A percentile compares a stretch with the other conserved stretches of the same genome.
phyloP scores from a whole-genome alignment of 2,329 filamentous ascomycete species.

The Alternaria triticina region DNA sequence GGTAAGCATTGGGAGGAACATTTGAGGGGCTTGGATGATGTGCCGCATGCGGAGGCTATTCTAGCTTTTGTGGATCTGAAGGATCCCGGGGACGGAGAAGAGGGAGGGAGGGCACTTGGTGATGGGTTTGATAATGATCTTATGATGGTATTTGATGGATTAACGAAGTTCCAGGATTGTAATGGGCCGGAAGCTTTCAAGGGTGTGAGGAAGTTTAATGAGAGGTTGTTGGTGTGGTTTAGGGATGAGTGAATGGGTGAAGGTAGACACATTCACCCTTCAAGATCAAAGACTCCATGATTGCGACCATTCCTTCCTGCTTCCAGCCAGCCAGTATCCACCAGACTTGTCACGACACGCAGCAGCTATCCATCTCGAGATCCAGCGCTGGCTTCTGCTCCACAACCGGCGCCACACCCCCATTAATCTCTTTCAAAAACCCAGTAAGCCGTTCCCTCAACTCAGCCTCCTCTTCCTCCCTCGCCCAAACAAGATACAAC shows the following conservation, averaged over 20 bases:
- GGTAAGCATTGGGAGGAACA: constrained; percentile 12
- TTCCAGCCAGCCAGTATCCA: not conserved
- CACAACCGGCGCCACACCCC: not conserved
- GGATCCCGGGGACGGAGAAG: not conserved
- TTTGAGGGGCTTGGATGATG: constrained; percentile 4
- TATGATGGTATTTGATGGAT: constrained; percentile 15
- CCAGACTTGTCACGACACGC: not conserved
- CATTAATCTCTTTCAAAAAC: not conserved
- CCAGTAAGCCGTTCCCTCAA: constrained; percentile 1
- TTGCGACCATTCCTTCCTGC: not conserved
- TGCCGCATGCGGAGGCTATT: constrained; percentile 7
- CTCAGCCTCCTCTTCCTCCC: not conserved
- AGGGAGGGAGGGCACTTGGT: not conserved
- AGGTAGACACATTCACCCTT: not conserved
- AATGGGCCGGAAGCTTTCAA: constrained; percentile 16
- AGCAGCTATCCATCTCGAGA: not conserved
- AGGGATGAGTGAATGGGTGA: not conserved
- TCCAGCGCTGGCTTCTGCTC: not conserved
- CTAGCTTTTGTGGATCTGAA: constrained; percentile 14
- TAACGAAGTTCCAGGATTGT: constrained; percentile 14
- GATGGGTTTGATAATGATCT: constrained; percentile 11
- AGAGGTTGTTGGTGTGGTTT: constrained; percentile 16
- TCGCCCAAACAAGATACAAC: constrained; percentile 15
- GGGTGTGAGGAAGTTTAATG: constrained; percentile 8
- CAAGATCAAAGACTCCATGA: not conserved